Conservation (phyloP, 805 yeast genomes). For the Huiozyma sinensis region DNA sequence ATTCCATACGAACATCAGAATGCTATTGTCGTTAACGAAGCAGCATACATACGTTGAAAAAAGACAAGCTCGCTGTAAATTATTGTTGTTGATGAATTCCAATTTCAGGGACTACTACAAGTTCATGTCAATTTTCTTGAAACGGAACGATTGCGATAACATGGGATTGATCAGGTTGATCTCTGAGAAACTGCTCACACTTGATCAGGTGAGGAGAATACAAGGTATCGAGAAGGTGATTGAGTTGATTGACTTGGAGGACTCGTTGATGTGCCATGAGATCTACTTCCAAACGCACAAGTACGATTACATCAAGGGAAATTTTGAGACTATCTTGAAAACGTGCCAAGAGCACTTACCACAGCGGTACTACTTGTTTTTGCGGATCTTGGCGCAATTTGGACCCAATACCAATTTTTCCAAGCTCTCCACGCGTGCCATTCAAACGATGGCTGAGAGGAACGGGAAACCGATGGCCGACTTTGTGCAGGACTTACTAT, state of each 20-base stretch:
- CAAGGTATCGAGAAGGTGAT: constrained; percentile 13
- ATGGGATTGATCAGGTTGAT: constrained; percentile 16
- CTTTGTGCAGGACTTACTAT: constrained; percentile 11
- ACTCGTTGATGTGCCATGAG: constrained; percentile 4
- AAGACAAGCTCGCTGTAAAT: constrained; percentile 11
- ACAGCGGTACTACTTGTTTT: constrained; percentile 9
- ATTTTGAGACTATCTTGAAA: constrained; percentile 12
- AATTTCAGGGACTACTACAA: constrained; percentile 22
- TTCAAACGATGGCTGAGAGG: constrained; percentile 9
- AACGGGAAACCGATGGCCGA: constrained; percentile 2
- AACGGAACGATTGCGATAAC: constrained; percentile 18
- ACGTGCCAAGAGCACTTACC: constrained; percentile 7
- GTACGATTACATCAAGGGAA: constrained; percentile 14
- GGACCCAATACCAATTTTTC: constrained; percentile 14
- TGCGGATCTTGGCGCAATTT: constrained; percentile 11
- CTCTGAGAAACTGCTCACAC: constrained; percentile 19
- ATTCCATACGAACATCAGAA: constrained; percentile 22
- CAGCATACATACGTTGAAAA: constrained; percentile 1
- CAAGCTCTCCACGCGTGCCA: constrained; percentile 6
- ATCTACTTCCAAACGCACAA: constrained; percentile 15
- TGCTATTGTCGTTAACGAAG: constrained; percentile 6
- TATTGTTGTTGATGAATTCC: constrained; percentile 15
- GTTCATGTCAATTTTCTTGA: constrained; percentile 24
- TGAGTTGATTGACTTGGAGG: constrained; percentile 5
- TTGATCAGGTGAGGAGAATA: constrained; percentile 19